These are phyloP conservation scores for Geotrichum ghanense DNA, from an alignment of 805 yeast genomes.

Conservation along the genomic window DNA sequence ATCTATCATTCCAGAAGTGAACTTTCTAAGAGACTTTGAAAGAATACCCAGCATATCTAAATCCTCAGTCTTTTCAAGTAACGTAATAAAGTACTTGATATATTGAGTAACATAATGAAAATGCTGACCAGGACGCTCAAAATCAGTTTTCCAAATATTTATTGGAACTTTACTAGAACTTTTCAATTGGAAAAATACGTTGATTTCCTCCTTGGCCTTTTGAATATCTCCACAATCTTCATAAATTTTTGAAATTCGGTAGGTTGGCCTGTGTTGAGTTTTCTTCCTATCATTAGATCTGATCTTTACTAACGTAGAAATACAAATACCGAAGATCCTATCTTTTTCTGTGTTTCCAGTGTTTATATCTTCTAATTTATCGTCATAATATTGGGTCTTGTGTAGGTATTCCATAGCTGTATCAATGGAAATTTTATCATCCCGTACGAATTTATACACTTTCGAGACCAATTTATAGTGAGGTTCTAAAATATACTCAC, in stretches of 20 bases:
- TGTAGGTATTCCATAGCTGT: slow-evolving; percentile 33
- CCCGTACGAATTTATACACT: slow-evolving; percentile 43
- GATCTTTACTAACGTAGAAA: slow-evolving; percentile 37
- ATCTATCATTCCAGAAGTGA: slow-evolving; percentile 64
- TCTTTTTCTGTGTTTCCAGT: not conserved
- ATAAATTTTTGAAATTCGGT: slow-evolving; percentile 52
- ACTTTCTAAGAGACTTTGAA: slow-evolving; percentile 64
- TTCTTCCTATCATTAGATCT: slow-evolving; percentile 59
- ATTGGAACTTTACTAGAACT: slow-evolving; percentile 45
- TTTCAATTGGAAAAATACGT: slow-evolving; percentile 49
- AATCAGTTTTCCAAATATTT: slow-evolving; percentile 87
- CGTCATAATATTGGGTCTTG: slow-evolving; percentile 25
- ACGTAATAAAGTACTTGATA: slow-evolving; percentile 46
- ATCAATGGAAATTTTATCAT: slow-evolving; percentile 24
- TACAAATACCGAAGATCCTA: slow-evolving; percentile 26
- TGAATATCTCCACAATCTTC: slow-evolving; percentile 41
- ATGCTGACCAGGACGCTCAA: slow-evolving; percentile 88
- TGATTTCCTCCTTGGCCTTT: slow-evolving; percentile 55
- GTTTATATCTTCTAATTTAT: slow-evolving; percentile 12
- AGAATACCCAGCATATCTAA: slow-evolving; percentile 47
- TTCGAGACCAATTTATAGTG: slow-evolving; percentile 54
- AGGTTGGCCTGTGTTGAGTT: slow-evolving; percentile 87
- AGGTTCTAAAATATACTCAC: slow-evolving; percentile 64
- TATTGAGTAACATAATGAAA: slow-evolving; percentile 68
- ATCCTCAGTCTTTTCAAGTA: slow-evolving; percentile 44